Evolutionary conservation across 2,329 filamentous ascomycete species (phyloP).

Genomic region (Eutypa lata): DNA sequence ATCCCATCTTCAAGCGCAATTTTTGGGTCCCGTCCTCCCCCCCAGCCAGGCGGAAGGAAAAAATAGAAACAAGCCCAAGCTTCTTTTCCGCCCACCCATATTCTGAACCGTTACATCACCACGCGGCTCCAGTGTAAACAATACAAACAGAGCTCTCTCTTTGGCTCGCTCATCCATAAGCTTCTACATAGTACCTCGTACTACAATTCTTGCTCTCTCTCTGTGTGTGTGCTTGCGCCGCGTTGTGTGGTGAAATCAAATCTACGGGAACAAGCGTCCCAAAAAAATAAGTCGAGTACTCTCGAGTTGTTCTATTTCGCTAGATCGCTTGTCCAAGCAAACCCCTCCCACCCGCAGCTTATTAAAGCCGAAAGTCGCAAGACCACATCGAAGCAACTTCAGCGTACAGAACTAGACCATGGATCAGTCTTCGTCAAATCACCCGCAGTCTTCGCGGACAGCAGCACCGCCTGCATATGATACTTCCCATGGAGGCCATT

Average conservation of each 20-base stretch:
- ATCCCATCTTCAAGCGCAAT: slow-evolving; percentile 26
- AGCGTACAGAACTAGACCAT: slow-evolving; percentile 34
- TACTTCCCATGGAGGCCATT: slow-evolving; percentile 70
- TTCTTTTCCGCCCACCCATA: background rate
- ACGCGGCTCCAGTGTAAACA: slow-evolving; percentile 18
- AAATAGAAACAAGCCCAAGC: background rate
- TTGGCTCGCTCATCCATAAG: background rate
- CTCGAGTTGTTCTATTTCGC: background rate
- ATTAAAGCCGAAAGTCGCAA: background rate
- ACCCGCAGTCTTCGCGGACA: slow-evolving; percentile 47
- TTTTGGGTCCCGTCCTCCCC: slow-evolving; percentile 27
- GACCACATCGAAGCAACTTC: background rate
- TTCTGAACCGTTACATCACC: background rate
- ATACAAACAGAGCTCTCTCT: slow-evolving; percentile 17
- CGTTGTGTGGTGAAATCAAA: background rate
- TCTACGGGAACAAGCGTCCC: background rate
- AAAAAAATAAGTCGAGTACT: background rate
- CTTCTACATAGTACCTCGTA: slow-evolving; percentile 6
- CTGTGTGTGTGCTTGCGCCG: background rate
- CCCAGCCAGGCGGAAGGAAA: background rate
- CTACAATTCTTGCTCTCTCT: background rate
- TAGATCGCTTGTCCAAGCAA: background rate
- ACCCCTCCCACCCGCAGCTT: background rate
- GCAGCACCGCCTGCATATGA: slow-evolving; percentile 55
- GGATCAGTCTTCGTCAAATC: slow-evolving; percentile 54